Conservation (phyloP, 2,329 filamentous ascomycete species). For the Fusarium dlaminii region DNA sequence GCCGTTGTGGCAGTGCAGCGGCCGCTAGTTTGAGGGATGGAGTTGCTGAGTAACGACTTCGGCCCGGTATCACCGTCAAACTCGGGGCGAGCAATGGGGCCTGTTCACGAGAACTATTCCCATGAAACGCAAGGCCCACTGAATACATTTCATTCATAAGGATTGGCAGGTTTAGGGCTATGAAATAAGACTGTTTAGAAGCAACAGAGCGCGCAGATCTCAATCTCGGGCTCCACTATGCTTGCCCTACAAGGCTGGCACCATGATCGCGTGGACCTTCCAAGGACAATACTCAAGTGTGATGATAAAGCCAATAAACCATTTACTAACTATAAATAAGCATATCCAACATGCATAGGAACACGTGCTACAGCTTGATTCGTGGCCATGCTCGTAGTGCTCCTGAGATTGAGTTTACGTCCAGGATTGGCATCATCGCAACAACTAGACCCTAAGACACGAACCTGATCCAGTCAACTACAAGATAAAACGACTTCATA, state of each 20-base stretch:
- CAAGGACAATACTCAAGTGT: fast-evolving
- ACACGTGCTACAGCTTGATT: fast-evolving
- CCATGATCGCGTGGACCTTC: not conserved
- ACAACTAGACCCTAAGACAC: fast-evolving
- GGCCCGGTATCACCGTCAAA: not conserved
- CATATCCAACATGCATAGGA: fast-evolving
- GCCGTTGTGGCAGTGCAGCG: not conserved
- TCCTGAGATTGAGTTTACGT: not conserved
- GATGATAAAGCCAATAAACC: fast-evolving
- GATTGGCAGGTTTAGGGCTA: not conserved
- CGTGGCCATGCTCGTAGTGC: not conserved
- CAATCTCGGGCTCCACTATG: not conserved
- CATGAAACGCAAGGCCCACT: fast-evolving
- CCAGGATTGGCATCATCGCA: not conserved
- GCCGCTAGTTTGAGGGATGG: not conserved
- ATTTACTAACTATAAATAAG: fast-evolving
- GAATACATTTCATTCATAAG: fast-evolving
- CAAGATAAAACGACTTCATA: fast-evolving
- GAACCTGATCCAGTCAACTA: too few species aligned
- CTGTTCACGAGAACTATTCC: fast-evolving
- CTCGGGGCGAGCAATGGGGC: not conserved
- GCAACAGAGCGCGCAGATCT: not conserved
- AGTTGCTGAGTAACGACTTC: not conserved
- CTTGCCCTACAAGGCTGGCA: not conserved
- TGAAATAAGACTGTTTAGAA: not conserved